A percentile compares a stretch with the other conserved stretches of the same genome.
These are phyloP conservation scores for Patellaria atrata DNA, from an alignment of 495 filamentous ascomycete species.

Conservation along the genomic window DNA sequence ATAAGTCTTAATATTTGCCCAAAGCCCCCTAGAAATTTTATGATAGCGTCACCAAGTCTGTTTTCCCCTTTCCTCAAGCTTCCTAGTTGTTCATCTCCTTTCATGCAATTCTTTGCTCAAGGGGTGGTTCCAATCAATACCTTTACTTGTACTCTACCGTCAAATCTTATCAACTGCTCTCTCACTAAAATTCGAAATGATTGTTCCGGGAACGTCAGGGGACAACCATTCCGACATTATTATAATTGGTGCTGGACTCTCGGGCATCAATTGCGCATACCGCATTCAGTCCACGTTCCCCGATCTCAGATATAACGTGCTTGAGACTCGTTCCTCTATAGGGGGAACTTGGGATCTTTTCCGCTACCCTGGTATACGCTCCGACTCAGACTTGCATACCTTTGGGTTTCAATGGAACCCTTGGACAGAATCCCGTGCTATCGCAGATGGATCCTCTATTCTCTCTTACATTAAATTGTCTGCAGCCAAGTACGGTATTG, in stretches of 20 bases:
- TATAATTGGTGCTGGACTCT: conserved; percentile 60
- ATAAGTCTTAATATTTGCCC: too few species aligned
- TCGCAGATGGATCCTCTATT: conserved; percentile 47
- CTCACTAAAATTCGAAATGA: too few species aligned
- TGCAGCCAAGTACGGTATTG: conserved; percentile 43
- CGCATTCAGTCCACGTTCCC: conserved; percentile 48
- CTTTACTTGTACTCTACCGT: too few species aligned
- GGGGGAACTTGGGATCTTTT: conserved; percentile 22
- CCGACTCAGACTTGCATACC: conserved; percentile 20
- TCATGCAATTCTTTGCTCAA: too few species aligned
- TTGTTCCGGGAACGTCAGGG: too few species aligned
- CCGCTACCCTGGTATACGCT: conserved; percentile 22
- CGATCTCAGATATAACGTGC: conserved; percentile 46
- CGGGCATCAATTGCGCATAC: conserved; percentile 63
- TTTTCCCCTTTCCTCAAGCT: too few species aligned
- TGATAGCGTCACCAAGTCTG: too few species aligned
- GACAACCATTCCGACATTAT: conserved; percentile 42
- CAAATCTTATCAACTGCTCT: too few species aligned
- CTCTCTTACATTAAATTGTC: conserved; percentile 47
- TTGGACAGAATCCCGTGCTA: conserved; percentile 34
- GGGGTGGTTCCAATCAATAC: too few species aligned
- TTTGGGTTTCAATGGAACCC: conserved; percentile 22
- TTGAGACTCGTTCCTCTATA: conserved; percentile 13
- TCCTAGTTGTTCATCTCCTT: too few species aligned
- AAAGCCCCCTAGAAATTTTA: too few species aligned